A percentile compares a stretch with the other conserved stretches of the same genome.
These are phyloP conservation scores for Agastache rugosa DNA, from an alignment of 257 asterid species.

Conservation along the genomic window DNA sequence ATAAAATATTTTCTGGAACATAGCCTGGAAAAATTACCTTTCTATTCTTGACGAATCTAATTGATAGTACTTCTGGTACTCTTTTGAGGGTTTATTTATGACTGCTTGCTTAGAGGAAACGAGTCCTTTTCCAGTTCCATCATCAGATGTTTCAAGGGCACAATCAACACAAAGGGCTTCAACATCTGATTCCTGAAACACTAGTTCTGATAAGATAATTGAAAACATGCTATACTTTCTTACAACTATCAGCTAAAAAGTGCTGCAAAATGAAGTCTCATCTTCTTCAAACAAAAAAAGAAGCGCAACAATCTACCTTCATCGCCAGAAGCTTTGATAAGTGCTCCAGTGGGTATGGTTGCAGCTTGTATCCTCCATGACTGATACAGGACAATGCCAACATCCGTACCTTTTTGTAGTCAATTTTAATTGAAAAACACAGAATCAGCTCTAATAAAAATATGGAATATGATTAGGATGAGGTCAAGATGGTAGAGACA, in stretches of 20 bases:
- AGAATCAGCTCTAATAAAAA: conserved; percentile 35
- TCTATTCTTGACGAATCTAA: conserved; percentile 64
- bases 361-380: conserved; percentile 88
- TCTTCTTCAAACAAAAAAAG: conserved; percentile 4
- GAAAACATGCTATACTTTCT: conserved; percentile 21
- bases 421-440: conserved; percentile 24
- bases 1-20: conserved; percentile 17
- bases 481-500: no score
- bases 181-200: conserved; percentile 71
- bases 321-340: conserved; percentile 79
- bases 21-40: conserved; percentile 49
- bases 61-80: conserved; percentile 55
- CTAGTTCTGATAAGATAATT: conserved; percentile 27
- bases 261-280: conserved; percentile 12
- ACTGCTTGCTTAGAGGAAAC: conserved; percentile 64
- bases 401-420: conserved; percentile 62
- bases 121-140: conserved; percentile 60
- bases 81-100: conserved; percentile 51
- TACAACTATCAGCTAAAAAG: conserved; percentile 10
- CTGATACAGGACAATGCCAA: conserved; percentile 71
- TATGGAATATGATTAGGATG: conserved; percentile 22
- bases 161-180: conserved; percentile 76
- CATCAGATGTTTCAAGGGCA: conserved; percentile 62
- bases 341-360: conserved; percentile 72
- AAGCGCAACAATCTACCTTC: conserved; percentile 51